Base-by-base conservation (phyloP, 2,329 filamentous ascomycete genomes). In the Claviceps digitariae region DNA sequence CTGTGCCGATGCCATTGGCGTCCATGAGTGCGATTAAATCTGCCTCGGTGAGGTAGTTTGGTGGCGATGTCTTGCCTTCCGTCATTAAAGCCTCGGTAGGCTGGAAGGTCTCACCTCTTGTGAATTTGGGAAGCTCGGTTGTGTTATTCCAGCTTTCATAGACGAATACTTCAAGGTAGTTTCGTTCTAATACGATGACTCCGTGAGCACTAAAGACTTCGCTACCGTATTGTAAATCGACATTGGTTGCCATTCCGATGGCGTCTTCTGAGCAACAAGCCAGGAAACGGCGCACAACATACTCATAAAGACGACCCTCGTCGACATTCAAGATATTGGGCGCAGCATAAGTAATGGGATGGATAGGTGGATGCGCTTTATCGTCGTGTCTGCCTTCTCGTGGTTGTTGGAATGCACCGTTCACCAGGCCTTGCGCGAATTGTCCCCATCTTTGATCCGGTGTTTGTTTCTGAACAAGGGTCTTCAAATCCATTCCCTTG, bases 11-110 rank as follows among this genome's bases (percentile, higher is more conserved):
- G 2, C 93, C 93, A 65, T 98, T 98, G 46, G 89, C 90, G 70
- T 98, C 93, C 93, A 98, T 98, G 12, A 98, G 78, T 3, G 86
- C 86, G 64, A 98, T 95, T 27, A 98, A 75, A 65, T 98, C 93
- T 0, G 93, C 90, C 66, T 98, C 93, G 0, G 93, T 97, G 31
- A 98, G 76, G 65, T 95, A 96, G 23, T 78, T 81, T 0, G 93
- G 93, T 13, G 90, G 75, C 1, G 78, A 80, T 0, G 93, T 98
- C 67, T 94, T 86, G n/a, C 93, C 91, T 61, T 97, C 90, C 1
- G 81, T 83, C 70, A 98, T 89, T 61, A 86, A 82, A 4, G 90
- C 91, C 69, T 96, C 90, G 1, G 83, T 87, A 0, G 93, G 93
- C 65, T 89, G 83, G 59, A 98, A 95, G 0, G 72, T 74, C 67